These are phyloP conservation scores for Astrocystis sublimbata DNA, from an alignment of 495 filamentous ascomycete species.

Conservation along the genomic window DNA sequence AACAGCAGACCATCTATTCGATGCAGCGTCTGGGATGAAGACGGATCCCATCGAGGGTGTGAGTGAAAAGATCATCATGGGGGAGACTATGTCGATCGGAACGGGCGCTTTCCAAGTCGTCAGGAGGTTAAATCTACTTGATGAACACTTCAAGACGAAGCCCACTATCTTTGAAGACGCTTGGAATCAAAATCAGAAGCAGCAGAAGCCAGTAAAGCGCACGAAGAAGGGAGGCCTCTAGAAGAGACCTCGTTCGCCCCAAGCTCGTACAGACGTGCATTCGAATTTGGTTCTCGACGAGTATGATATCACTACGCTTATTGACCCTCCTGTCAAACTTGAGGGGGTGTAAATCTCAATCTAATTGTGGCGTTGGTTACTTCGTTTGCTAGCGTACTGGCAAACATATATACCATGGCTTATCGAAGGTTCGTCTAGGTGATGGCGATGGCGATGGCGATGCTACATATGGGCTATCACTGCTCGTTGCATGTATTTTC, in stretches of 20 bases:
- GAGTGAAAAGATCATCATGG: constrained; percentile 97
- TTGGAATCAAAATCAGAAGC: constrained; percentile 53
- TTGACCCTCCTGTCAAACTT: not conserved
- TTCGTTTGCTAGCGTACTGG: not conserved
- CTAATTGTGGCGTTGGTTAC: not conserved
- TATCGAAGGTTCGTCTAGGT: not conserved
- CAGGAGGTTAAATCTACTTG: constrained; percentile 66
- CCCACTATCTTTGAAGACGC: constrained; percentile 76
- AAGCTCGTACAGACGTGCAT: not conserved
- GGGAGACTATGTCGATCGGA: constrained; percentile 85
- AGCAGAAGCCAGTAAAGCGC: constrained; percentile 13
- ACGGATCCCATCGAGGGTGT: constrained; percentile 88
- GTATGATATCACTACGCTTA: not conserved
- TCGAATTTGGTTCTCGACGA: not conserved
- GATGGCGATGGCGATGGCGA: not conserved
- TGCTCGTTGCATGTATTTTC: not conserved
- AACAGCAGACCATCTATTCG: constrained; percentile 96
- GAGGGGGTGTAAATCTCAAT: not conserved
- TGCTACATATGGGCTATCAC: not conserved
- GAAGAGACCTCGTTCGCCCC: not conserved
- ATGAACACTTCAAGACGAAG: constrained; percentile 62
- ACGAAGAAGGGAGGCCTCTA: constrained; percentile 3
- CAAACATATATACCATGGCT: not conserved
- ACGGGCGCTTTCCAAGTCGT: constrained; percentile 92
- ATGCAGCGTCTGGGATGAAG: constrained; percentile 88